phyloP scores from a whole-genome alignment of 305 asterid species.

The Withania somnifera region DNA sequence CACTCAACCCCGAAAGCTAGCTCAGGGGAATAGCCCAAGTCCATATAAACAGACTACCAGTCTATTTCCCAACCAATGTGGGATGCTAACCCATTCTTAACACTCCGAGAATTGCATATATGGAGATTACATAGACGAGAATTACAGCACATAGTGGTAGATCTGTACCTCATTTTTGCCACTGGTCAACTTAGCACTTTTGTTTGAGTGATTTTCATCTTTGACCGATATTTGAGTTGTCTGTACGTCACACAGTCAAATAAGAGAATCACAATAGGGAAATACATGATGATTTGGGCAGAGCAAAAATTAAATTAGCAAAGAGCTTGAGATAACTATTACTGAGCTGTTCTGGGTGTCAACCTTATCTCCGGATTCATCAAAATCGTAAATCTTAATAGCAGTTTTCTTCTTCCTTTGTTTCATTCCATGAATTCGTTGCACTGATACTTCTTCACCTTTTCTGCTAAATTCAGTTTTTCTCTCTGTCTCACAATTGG shows the following conservation, averaged over 20 bases:
- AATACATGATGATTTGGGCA: background rate
- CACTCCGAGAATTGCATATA: background rate
- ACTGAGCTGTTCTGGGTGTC: background rate
- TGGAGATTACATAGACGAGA: background rate
- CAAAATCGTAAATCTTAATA: slow-evolving; percentile 11
- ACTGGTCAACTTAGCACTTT: background rate
- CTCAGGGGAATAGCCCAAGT: too few species aligned
- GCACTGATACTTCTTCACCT: slow-evolving; percentile 11
- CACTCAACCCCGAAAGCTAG: too few species aligned
- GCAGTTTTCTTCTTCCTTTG: slow-evolving; percentile 1
- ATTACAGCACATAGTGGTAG: background rate
- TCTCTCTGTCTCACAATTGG: slow-evolving; percentile 6
- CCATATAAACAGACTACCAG: too few species aligned
- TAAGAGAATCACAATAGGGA: background rate
- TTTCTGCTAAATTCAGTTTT: slow-evolving; percentile 14
- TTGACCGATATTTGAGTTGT: background rate
- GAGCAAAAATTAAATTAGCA: background rate
- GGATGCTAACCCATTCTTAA: too few species aligned
- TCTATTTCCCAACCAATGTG: too few species aligned
- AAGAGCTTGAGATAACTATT: background rate
- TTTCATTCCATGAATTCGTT: slow-evolving; percentile 8
- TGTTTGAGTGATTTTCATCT: background rate
- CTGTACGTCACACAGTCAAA: background rate
- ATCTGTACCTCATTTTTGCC: slow-evolving; percentile 31
- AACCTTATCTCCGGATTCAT: slow-evolving; percentile 24